Percentiles rank a stretch among this genome's conserved stretches.
Evolutionary conservation across 2,329 filamentous ascomycete genomes (phyloP).

Genomic region (Verticillium albo-atrum): DNA sequence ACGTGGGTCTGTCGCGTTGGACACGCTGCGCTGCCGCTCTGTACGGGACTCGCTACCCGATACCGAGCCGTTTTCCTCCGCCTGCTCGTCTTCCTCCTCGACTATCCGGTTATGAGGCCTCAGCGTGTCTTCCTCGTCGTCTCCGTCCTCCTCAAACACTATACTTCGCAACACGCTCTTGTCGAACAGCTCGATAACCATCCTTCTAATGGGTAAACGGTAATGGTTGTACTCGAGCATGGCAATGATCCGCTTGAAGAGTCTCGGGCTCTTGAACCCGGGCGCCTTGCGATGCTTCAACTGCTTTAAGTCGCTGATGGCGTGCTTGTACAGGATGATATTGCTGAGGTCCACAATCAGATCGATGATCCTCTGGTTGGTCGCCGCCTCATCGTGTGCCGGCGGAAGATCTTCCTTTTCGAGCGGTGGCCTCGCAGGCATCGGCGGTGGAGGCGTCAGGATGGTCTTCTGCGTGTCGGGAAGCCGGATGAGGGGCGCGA

Average conservation of each 20-base stretch:
- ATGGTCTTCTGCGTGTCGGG: slow-evolving; percentile 51
- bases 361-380: slow-evolving; percentile 77
- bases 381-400: slow-evolving; percentile 54
- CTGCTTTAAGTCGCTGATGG: slow-evolving; percentile 75
- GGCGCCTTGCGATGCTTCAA: slow-evolving; percentile 71
- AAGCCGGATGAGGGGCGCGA: slow-evolving; percentile 40
- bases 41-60: slow-evolving; percentile 49
- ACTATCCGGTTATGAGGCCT: slow-evolving; percentile 10
- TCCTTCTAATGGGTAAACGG: slow-evolving; percentile 77
- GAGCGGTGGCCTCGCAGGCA: slow-evolving; percentile 35
- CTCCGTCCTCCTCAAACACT: slow-evolving; percentile 72
- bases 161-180: slow-evolving; percentile 81
- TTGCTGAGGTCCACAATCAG: slow-evolving; percentile 87
- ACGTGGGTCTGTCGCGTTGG: slow-evolving; percentile 27
- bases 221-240: slow-evolving; percentile 89
- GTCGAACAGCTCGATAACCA: slow-evolving; percentile 92
- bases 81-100: slow-evolving; percentile 46
- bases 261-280: slow-evolving; percentile 67
- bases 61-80: slow-evolving; percentile 41
- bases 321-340: slow-evolving; percentile 85
- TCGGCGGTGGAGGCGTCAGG: slow-evolving; percentile 34
- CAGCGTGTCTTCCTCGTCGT: slow-evolving; percentile 43
- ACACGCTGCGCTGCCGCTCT: slow-evolving; percentile 53
- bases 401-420: slow-evolving; percentile 34
- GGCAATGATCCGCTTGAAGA: slow-evolving; percentile 83